Percentiles rank a stretch among this genome's conserved stretches.
These are phyloP conservation scores for Fusarium sp. DNA, from an alignment of 2,329 filamentous ascomycete genomes.

Conservation along the genomic window DNA sequence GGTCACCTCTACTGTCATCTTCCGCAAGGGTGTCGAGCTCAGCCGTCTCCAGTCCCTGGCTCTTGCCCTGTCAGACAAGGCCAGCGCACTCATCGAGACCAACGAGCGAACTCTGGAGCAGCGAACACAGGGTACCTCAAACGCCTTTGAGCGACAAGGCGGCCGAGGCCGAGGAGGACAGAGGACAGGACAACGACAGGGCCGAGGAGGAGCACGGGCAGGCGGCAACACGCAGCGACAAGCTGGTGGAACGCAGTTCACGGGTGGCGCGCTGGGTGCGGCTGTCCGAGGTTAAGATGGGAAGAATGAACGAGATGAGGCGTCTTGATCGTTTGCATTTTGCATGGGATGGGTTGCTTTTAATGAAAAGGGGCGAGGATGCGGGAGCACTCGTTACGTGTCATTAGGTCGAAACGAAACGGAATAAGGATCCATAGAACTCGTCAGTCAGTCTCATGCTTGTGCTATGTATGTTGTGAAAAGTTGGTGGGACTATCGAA, in stretches of 20 bases:
- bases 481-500: conserved; percentile 10
- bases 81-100: conserved; percentile 92
- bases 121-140: conserved; percentile 93
- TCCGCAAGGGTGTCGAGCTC: conserved; percentile 99
- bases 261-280: conserved; percentile 80
- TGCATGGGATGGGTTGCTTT: conserved; percentile 50
- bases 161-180: conserved; percentile 76
- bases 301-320: conserved; percentile 46
- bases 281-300: conserved; percentile 67
- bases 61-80: conserved; percentile 94
- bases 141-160: conserved; percentile 94
- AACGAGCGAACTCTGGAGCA: conserved; percentile 98
- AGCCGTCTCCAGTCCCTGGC: conserved; percentile 95
- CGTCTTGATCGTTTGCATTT: conserved; percentile 48
- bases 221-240: conserved; percentile 72
- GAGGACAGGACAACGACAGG: conserved; percentile 70
- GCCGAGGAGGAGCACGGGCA: conserved; percentile 68
- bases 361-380: conserved; percentile 49
- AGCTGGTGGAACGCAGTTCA: conserved; percentile 81
- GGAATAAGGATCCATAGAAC: conserved; percentile 47
- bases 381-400: conserved; percentile 47
- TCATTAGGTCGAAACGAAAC: conserved; percentile 45
- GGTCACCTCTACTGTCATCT: conserved; percentile 96
- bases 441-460: conserved; percentile 38
- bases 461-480: conserved; percentile 26